Base-by-base conservation (phyloP, 495 filamentous ascomycete genomes). In the Poronia punctata region DNA sequence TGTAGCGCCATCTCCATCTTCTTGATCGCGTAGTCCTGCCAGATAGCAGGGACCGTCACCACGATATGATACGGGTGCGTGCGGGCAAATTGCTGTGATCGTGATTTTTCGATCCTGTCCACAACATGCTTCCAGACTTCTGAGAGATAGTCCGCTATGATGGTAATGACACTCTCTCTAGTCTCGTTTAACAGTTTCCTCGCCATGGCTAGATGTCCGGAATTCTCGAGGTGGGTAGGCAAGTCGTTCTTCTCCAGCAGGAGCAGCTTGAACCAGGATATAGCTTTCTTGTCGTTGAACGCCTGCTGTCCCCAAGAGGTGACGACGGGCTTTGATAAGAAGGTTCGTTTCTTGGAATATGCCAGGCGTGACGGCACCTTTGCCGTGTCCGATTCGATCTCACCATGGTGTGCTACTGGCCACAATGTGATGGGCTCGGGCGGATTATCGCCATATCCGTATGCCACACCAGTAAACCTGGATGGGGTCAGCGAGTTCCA, bases 41-140 rank as follows among this genome's bases (percentile, higher is more conserved):
- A 61, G 4, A 61, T 61, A 2, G 58, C 56, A 4, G 56, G 58
- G 0, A 59, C 25, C 0, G 58, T 61, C 16, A 57, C 32, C 7
- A 61, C 43, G 8, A 61, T 28, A 17, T 53, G 47, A 25, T 59
- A 54, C n/a, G 19, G 18, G 14, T 17, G 26, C 12, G n/a, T 32
- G 19, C 5, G 11, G 11, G 24, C 12, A 20, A 31, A 40, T 3
- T 40, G 17, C 18, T 11, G 26, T 18, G 27, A 26, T 10, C 19
- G 7, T 9, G 19, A 19, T 17, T 21, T 32, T 1, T 10, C 18
- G 3, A 40, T 32, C 15, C 6, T 15, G 4, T 40, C 38, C 2
- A 40, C 27, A n/a, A 10, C 38, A 12, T 40, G 38, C 15, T 24
- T 20, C 38, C 38, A 40, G 1, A 40, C 38, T 20, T 32, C 24